These are phyloP conservation scores for Aspergillus awamori DNA, from an alignment of 2,329 filamentous ascomycete species.

Conservation along the genomic window DNA sequence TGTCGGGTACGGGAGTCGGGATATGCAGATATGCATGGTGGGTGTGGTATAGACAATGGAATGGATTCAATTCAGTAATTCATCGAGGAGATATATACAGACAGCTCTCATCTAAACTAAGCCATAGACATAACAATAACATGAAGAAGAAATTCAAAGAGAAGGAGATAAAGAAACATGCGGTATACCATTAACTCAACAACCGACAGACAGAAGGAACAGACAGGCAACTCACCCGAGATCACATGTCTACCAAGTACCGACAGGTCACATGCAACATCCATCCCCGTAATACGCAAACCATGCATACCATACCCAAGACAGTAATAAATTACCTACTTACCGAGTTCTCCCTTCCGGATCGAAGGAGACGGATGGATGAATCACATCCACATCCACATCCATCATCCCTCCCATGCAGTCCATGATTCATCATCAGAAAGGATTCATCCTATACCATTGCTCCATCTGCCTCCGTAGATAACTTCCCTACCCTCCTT, in stretches of 20 bases:
- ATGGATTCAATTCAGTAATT: no score
- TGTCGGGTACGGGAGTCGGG: background rate
- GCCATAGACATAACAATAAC: no score
- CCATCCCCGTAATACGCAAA: background rate
- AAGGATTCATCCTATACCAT: background rate
- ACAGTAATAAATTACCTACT: no score
- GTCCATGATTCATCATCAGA: background rate
- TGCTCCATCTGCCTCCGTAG: background rate
- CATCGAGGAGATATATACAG: no score
- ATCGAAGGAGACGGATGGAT: background rate
- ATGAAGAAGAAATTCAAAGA: no score
- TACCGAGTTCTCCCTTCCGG: background rate
- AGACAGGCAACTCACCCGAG: constrained; percentile 7
- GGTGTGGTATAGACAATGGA: no score
- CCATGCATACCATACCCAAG: background rate
- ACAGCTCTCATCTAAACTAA: no score
- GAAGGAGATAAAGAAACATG: background rate
- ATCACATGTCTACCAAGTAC: constrained; percentile 3
- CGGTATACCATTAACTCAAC: background rate
- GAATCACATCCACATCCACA: background rate
- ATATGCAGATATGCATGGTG: no score
- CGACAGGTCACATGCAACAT: background rate
- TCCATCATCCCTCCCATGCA: background rate
- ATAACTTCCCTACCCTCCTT: background rate
- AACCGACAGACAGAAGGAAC: background rate